Evolutionary conservation across 768 basidiomycete species (phyloP).

Genomic region (Serendipita sp.): DNA sequence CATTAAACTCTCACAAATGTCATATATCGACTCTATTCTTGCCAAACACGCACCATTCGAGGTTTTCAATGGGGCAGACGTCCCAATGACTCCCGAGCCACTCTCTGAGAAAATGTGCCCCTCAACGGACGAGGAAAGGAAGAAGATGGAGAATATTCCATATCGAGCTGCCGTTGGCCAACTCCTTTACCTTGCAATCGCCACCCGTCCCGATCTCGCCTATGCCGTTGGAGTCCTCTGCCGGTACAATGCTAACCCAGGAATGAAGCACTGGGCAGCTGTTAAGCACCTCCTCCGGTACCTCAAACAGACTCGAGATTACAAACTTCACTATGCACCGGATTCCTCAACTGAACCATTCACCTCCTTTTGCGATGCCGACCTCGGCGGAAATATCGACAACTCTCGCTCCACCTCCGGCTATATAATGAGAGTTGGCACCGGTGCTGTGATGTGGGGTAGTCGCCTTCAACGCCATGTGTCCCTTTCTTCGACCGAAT

Average conservation of each 20-base stretch:
- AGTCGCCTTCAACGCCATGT: conserved; percentile 25
- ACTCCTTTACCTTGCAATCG: neutral
- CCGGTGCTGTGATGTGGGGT: conserved; percentile 24
- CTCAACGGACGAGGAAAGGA: neutral
- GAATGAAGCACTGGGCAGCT: conserved; percentile 8
- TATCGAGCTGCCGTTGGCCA: neutral
- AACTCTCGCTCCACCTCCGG: conserved; percentile 22
- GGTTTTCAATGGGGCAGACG: neutral
- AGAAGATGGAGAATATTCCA: neutral
- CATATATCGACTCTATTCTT: neutral
- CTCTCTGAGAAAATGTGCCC: neutral
- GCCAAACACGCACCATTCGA: neutral
- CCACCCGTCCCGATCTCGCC: conserved; percentile 17
- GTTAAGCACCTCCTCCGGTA: conserved; percentile 9
- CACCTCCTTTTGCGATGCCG: conserved; percentile 18
- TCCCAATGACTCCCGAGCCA: neutral
- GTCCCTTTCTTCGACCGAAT: conserved; percentile 20
- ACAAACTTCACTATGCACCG: neutral
- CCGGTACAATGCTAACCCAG: conserved; percentile 16
- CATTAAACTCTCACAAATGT: neutral
- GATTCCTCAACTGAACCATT: conserved; percentile 12
- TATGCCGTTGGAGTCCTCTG: conserved; percentile 17
- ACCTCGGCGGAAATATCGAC: conserved; percentile 18
- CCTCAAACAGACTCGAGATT: neutral
- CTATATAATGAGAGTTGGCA: conserved; percentile 22